Conservation (phyloP, 140 eudicot genomes). For the Ambrosia hybrid region DNA sequence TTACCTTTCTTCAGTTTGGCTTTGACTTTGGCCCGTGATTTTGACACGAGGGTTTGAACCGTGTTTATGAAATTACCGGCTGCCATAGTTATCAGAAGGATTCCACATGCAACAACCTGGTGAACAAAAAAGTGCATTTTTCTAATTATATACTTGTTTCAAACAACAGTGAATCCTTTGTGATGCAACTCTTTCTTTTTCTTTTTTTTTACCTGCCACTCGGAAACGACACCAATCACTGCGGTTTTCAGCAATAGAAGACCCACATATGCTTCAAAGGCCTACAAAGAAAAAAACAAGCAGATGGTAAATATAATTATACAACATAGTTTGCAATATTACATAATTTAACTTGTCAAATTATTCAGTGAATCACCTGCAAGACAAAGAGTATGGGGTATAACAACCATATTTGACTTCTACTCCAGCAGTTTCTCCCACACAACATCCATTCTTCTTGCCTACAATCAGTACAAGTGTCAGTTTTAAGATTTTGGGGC, state of each 20-base stretch:
- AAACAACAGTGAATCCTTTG: neutral
- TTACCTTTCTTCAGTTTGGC: slow-evolving; percentile 63
- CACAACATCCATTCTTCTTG: slow-evolving; percentile 95
- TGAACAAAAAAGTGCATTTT: neutral
- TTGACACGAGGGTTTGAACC: slow-evolving; percentile 62
- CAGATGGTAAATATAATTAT: neutral
- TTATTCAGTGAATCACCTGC: slow-evolving; percentile 55
- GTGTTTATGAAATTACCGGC: slow-evolving; percentile 72
- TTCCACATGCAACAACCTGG: slow-evolving; percentile 70
- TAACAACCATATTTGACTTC: slow-evolving; percentile 72
- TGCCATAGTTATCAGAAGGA: slow-evolving; percentile 68
- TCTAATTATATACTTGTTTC: neutral
- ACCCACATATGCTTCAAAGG: slow-evolving; percentile 91
- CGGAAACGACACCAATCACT: slow-evolving; percentile 60
- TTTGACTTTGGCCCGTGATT: slow-evolving; percentile 64
- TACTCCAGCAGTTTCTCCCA: slow-evolving; percentile 98
- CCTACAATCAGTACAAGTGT: slow-evolving; percentile 38
- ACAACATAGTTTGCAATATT: neutral
- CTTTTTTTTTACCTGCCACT: slow-evolving; percentile 70
- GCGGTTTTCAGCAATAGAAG: slow-evolving; percentile 73
- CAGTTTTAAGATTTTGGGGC: neutral
- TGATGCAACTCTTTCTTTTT: neutral
- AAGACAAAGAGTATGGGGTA: slow-evolving; percentile 72
- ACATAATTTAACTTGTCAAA: neutral
- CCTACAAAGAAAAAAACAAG: slow-evolving; percentile 41